These are phyloP conservation scores for Senna siamea DNA, from an alignment of 306 rosid species.

Conservation along the genomic window DNA sequence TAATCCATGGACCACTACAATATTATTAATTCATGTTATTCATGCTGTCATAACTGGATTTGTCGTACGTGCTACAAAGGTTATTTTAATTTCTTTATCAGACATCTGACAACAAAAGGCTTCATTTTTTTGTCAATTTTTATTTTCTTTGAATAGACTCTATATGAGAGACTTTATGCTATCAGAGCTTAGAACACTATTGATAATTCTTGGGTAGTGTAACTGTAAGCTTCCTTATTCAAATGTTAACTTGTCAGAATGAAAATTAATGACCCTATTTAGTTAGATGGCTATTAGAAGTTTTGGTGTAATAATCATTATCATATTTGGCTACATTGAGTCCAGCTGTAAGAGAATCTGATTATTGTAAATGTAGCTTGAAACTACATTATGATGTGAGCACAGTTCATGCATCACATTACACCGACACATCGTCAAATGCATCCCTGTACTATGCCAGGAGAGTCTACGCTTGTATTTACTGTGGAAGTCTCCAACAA, in stretches of 20 bases:
- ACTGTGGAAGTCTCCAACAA: too few species aligned
- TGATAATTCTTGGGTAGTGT: not conserved
- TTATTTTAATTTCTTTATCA: not conserved
- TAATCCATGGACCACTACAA: not conserved
- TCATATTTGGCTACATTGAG: not conserved
- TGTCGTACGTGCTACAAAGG: not conserved
- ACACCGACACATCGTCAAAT: too few species aligned
- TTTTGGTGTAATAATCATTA: not conserved
- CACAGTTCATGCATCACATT: too few species aligned
- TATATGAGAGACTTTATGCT: not conserved
- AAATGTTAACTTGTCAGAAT: not conserved
- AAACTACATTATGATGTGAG: not conserved
- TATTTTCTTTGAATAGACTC: too few species aligned
- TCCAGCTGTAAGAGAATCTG: constrained; percentile 1
- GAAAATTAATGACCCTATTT: not conserved
- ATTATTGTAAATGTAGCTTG: not conserved
- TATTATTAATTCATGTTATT: not conserved
- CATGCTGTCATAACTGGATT: not conserved
- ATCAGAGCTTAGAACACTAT: not conserved
- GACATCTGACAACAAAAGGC: not conserved
- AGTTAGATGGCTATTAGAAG: not conserved
- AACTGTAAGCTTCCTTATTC: not conserved
- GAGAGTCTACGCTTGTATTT: too few species aligned
- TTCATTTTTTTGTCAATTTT: not conserved
- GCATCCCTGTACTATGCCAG: too few species aligned